Evolutionary conservation across 148 eudicot genomes (phyloP).

Genomic region (Diospyros kaki): DNA sequence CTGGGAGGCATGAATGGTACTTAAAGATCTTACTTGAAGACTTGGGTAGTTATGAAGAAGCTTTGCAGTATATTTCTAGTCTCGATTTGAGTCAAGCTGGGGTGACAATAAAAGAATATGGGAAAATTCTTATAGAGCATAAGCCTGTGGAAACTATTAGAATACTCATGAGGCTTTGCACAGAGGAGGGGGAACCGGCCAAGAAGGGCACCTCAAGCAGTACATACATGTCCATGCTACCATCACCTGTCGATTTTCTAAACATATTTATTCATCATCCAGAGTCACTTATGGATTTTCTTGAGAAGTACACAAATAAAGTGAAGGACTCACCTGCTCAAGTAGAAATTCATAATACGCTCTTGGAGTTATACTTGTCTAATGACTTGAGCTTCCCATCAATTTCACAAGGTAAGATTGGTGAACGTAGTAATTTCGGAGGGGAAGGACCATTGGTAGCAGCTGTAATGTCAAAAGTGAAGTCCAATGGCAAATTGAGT

Average conservation of each 20-base stretch:
- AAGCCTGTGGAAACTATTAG: conserved; percentile 78
- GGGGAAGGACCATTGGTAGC: conserved; percentile 18
- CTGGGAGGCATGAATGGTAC: conserved; percentile 96
- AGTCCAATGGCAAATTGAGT: conserved; percentile 50
- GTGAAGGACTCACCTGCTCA: conserved; percentile 96
- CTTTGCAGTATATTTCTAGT: conserved; percentile 74
- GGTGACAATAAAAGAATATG: conserved; percentile 83
- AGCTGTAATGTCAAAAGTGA: conserved; percentile 22
- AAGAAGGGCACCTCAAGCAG: conserved; percentile 46
- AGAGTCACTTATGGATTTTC: conserved; percentile 76
- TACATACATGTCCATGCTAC: conserved; percentile 55
- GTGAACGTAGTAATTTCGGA: conserved; percentile 30
- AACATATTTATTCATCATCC: conserved; percentile 91
- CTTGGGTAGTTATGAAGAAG: conserved; percentile 91
- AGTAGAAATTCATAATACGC: conserved; percentile 87
- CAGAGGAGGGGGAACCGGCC: conserved; percentile 69
- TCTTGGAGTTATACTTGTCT: conserved; percentile 86
- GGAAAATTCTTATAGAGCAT: conserved; percentile 90
- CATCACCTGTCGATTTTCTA: conserved; percentile 96
- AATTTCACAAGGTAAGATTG: conserved; percentile 44
- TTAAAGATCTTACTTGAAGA: conserved; percentile 94
- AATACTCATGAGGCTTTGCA: conserved; percentile 88
- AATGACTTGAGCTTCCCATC: conserved; percentile 76
- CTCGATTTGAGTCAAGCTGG: conserved; percentile 97
- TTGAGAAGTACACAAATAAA: conserved; percentile 81